Evolutionary conservation across 352 stramenopile species (phyloP), one percentile per base, ranked within the genome.

Genomic region (Pythium monospermum): DNA sequence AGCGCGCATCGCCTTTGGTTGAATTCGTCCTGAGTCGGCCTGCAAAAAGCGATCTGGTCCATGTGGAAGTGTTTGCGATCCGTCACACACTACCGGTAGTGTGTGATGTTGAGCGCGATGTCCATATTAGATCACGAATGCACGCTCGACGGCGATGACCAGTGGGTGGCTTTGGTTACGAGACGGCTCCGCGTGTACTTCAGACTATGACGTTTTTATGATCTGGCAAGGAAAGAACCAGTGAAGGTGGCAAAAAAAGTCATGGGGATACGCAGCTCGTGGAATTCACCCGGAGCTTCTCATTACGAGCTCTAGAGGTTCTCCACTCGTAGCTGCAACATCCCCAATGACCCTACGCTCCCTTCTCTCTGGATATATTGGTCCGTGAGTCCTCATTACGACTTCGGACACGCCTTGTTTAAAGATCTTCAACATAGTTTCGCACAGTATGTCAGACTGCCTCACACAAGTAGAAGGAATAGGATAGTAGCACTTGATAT

Each of bases 31-130:
- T 6, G 13, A 27, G 25, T 6, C 16, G 15, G 25, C 18, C 25
- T 47, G 40, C 3, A 32, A 25, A 8, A 28, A 32, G 10, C 5
- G 6, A 13, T 22, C 15, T n/a, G 18, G 28, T n/a, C 22, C 49
- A 1, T n/a, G 41, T 50, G 58, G 59, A 61, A 67, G 44, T n/a
- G 59, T 67, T 67, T 43, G 59, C 59, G 59, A 67, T 67, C 59
- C 43, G 48, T 61, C 48, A 6, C 10, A 49, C 39, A 30, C 32
- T 43, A n/a, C n/a, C n/a, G n/a, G 7, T 13, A 48, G 30, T 40
- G 25, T 35, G 21, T 44, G 42, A 54, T 56, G 59, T 67, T 59
- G 52, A 67, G 59, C 59, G 59, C 59, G 38, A 67, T 67, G 59
- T 61, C 53, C 48, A 28, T 33, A 15, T 28, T 33, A 10, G 19